Percentiles rank a stretch among this genome's conserved stretches.
Evolutionary conservation across 2,329 filamentous ascomycete genomes (phyloP).

Genomic region (Aureobasidium sp.): DNA sequence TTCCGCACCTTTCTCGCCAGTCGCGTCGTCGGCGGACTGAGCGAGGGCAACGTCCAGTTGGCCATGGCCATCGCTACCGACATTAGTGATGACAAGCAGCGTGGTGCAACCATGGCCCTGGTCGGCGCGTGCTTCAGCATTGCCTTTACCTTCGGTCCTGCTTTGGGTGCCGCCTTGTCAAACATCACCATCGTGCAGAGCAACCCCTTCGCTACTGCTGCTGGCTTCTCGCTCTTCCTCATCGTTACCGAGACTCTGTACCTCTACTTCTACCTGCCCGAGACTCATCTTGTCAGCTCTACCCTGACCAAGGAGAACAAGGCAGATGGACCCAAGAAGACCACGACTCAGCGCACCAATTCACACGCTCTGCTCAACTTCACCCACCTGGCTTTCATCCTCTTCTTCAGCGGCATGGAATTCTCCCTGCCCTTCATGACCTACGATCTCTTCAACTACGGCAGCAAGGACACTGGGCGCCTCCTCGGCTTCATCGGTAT

Average conservation of each 20-base stretch:
- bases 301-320: constrained; percentile 14
- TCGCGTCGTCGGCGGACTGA: constrained; percentile 82
- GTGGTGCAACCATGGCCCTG: constrained; percentile 89
- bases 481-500: constrained; percentile 88
- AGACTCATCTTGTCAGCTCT: constrained; percentile 57
- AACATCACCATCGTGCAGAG: constrained; percentile 69
- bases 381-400: constrained; percentile 81
- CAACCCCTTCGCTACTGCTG: constrained; percentile 91
- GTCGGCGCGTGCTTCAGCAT: constrained; percentile 96
- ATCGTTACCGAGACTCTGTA: constrained; percentile 85
- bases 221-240: constrained; percentile 75
- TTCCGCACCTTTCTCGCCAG: constrained; percentile 96
- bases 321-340: constrained; percentile 17
- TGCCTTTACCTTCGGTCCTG: constrained; percentile 93
- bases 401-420: constrained; percentile 98
- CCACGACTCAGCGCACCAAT: constrained; percentile 57
- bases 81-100: constrained; percentile 76
- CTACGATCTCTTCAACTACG: constrained; percentile 83
- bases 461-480: constrained; percentile 70
- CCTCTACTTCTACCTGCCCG: constrained; percentile 75
- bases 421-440: constrained; percentile 97
- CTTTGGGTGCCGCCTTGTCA: constrained; percentile 79
- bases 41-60: constrained; percentile 94
- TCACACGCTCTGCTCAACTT: constrained; percentile 75
- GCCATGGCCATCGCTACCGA: constrained; percentile 95